Conservation (phyloP, 148 eudicot genomes). For the Vaccinium macrocarpon region DNA sequence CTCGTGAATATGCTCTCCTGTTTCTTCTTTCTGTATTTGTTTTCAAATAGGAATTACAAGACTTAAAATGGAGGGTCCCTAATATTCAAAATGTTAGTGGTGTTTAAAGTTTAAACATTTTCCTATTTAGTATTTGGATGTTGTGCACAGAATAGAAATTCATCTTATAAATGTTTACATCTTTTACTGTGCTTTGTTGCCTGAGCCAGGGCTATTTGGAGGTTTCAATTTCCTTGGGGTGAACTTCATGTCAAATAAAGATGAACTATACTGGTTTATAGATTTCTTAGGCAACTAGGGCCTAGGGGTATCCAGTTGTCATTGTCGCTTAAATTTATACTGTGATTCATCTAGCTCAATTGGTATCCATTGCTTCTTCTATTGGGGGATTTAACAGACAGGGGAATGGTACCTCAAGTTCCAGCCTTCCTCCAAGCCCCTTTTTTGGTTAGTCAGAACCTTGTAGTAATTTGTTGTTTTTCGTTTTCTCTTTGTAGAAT, state of each 20-base stretch:
- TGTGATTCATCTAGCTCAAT: neutral
- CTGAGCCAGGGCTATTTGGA: neutral
- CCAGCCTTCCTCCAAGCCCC: neutral
- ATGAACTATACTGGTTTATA: neutral
- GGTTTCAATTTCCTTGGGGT: slow-evolving; percentile 2
- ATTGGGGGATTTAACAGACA: neutral
- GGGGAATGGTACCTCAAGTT: neutral
- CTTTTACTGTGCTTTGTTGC: neutral
- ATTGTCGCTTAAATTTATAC: neutral
- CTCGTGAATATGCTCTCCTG: neutral
- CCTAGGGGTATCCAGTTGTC: neutral
- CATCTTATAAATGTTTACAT: neutral
- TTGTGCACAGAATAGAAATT: neutral
- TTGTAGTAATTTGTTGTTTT: neutral
- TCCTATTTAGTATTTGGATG: neutral
- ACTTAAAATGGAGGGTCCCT: neutral
- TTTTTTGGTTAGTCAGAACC: neutral
- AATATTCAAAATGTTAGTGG: neutral
- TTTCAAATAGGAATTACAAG: neutral
- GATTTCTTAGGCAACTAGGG: neutral
- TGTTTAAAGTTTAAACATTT: neutral
- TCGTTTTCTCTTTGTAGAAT: slow-evolving; percentile 46
- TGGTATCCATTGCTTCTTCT: neutral
- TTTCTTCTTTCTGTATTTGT: neutral
- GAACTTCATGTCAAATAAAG: neutral